phyloP scores from a whole-genome alignment of 1,284 basidiomycete genomes.

The Inonotus hispidus region DNA sequence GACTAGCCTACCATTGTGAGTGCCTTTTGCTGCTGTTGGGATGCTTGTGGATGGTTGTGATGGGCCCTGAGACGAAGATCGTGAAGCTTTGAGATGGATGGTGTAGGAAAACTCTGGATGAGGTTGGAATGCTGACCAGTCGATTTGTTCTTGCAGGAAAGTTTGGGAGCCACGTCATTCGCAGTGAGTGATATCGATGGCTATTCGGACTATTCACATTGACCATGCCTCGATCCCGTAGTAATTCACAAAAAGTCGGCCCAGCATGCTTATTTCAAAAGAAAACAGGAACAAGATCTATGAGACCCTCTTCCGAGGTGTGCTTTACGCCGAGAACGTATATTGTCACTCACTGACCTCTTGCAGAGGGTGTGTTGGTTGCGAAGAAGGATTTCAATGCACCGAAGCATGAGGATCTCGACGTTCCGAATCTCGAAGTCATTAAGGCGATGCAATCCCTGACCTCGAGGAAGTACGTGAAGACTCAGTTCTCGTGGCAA shows the following conservation, averaged over 20 bases:
- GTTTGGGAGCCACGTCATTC: conserved; percentile 3
- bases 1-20: conserved; percentile 3
- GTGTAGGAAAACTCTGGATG: not conserved
- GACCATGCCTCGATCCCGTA: conserved; percentile 32
- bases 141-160: conserved; percentile 2
- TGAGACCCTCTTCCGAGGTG: conserved; percentile 98
- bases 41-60: not conserved
- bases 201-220: not conserved
- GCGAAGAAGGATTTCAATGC: conserved; percentile 99
- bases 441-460: conserved; percentile 99
- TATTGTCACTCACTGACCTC: not conserved
- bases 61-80: not conserved
- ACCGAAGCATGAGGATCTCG: conserved; percentile 95
- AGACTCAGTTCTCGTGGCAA: conserved; percentile 98
- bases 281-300: conserved; percentile 83
- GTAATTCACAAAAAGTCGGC: conserved; percentile 33
- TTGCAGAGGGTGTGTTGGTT: conserved; percentile 91
- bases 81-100: conserved; percentile 5
- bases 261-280: conserved; percentile 86
- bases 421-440: conserved; percentile 95
- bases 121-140: not conserved
- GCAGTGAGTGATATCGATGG: conserved; percentile 7
- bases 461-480: conserved; percentile 92
- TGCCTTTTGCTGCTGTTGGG: not conserved
- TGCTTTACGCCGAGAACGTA: conserved; percentile 25